phyloP scores from a whole-genome alignment of 176 grass and related monocot genomes.

The Oryza nivara region DNA sequence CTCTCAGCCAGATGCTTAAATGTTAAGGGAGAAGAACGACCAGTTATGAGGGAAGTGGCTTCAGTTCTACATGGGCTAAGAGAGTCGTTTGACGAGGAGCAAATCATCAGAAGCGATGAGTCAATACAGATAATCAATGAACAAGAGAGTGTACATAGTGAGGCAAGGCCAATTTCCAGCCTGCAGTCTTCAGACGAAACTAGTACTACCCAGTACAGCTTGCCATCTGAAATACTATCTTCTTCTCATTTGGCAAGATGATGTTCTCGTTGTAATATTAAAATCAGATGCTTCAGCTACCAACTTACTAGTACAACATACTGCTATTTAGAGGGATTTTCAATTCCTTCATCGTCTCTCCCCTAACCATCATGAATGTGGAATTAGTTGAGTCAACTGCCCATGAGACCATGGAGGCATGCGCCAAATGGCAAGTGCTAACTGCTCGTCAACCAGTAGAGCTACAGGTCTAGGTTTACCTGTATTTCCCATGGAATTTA shows the following conservation, averaged over 20 bases:
- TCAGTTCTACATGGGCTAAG: conserved; percentile 35
- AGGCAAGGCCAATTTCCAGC: neutral
- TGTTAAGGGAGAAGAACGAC: conserved; percentile 51
- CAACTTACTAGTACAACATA: neutral
- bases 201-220: conserved; percentile 14
- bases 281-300: neutral
- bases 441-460: neutral
- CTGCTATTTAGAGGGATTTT: neutral
- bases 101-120: neutral
- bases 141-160: neutral
- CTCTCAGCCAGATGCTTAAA: conserved; percentile 56
- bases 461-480: neutral
- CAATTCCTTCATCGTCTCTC: no score
- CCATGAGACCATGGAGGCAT: no score
- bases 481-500: neutral
- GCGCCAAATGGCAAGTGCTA: neutral
- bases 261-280: neutral
- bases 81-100: conserved; percentile 31
- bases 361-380: no score
- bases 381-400: no score
- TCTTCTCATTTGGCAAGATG: conserved; percentile 35
- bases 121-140: neutral
- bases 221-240: conserved; percentile 30
- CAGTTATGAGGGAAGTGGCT: conserved; percentile 55
- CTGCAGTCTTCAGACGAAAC: conserved; percentile 29